These are phyloP conservation scores for Myrica gale DNA, from an alignment of 306 rosid species.

Conservation along the genomic window DNA sequence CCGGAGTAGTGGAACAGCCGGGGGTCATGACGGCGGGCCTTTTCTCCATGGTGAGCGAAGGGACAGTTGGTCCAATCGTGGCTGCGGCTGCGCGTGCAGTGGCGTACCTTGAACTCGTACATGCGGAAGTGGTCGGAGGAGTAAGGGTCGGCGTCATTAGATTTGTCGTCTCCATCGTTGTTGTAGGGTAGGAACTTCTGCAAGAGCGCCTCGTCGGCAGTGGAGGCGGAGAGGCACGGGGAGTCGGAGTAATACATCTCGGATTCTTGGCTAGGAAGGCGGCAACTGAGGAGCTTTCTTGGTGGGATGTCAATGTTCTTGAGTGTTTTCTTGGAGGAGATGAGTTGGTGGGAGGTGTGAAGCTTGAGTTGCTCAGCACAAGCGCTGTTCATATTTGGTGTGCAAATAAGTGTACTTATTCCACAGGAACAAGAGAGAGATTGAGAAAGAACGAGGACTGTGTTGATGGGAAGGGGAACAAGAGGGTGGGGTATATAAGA, in stretches of 20 bases:
- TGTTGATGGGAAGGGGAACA: conserved; percentile 30
- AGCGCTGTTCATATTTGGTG: conserved; percentile 39
- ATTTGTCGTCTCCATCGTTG: conserved; percentile 28
- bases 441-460: background rate
- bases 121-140: conserved; percentile 80
- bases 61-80: conserved; percentile 99
- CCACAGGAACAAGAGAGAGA: background rate
- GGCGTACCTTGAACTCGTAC: conserved; percentile 87
- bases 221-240: conserved; percentile 32
- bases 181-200: conserved; percentile 63
- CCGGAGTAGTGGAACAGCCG: conserved; percentile 68
- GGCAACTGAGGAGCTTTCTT: conserved; percentile 58
- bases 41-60: conserved; percentile 81
- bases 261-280: conserved; percentile 12
- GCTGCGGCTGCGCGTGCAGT: conserved; percentile 84
- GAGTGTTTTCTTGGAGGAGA: conserved; percentile 39
- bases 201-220: conserved; percentile 46
- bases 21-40: conserved; percentile 86
- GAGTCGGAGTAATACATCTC: conserved; percentile 43
- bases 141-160: conserved; percentile 49
- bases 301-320: conserved; percentile 62
- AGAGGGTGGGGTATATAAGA: conserved; percentile 26
- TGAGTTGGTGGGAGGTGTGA: conserved; percentile 42
- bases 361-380: conserved; percentile 53
- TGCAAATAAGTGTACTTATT: background rate